Base-by-base conservation (phyloP, 2,329 filamentous ascomycete genomes). In the Fusarium sp. region DNA sequence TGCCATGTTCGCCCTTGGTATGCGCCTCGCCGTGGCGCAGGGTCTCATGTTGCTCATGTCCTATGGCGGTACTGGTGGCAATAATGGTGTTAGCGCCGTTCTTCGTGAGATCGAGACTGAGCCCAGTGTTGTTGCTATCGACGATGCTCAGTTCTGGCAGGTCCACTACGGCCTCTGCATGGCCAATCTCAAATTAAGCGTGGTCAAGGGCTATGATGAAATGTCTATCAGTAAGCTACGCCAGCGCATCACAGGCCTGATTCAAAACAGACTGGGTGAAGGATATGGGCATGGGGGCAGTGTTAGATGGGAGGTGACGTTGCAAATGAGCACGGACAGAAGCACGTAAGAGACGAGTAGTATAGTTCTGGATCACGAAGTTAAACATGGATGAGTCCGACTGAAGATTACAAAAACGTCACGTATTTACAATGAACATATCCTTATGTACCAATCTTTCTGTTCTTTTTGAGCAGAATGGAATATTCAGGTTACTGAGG, bases 121-220 rank as follows among this genome's bases (percentile, higher is more conserved):
- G 69, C 87, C 90, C 2, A 84, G 84, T 51, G 87, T 98, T 23
- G 84, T 84, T 39, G 84, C 84, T 2, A 87, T 99, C 42, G 92
- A 97, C 54, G 93, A 97, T 71, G 94, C 93, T 2, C 88, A 93
- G 72, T 97, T 99, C 76, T 99, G 95, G 95, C 95, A 99, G 79
- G 95, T 97, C 13, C 95, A 99, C 76, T 97, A 98, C 73, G 93
- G 94, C 2, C 81, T 98, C 36, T 96, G 93, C 72, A 96, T 98
- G 90, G 95, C 95, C 9, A 97, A 96, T 72, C 75, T 99, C 65
- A 96, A 92, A 75, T 77, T 99, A 17, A 84, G 88, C 56, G 85
- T 97, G 23, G 74, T 78, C 5, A 80, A 78, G 61, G 89, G 88
- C 5, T 80, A 76, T 41, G 88, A 90, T 38, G 92, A 95, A 59